Evolutionary conservation across 208 protist genomes (phyloP).

Genomic region (Leishmania gerbilli): DNA sequence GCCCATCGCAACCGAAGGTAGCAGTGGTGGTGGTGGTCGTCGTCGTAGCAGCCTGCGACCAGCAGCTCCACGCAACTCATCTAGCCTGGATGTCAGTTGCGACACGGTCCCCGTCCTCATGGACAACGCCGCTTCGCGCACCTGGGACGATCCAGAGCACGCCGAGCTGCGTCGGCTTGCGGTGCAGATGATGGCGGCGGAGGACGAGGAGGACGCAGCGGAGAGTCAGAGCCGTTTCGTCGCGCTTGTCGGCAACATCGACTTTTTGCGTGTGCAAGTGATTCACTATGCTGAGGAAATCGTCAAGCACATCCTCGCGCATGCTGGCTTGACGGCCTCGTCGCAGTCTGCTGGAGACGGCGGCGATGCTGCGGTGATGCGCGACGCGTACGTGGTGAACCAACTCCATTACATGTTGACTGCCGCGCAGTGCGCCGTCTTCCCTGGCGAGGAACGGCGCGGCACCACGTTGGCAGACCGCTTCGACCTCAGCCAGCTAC

Average conservation of each 20-base stretch:
- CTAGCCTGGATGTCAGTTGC: too few relatives aligned
- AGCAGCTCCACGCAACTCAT: neutral
- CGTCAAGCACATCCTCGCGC: slow-evolving; percentile 29
- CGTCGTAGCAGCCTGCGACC: neutral
- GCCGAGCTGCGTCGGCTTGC: slow-evolving; percentile 45
- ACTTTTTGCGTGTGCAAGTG: slow-evolving; percentile 73
- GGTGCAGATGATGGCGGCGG: slow-evolving; percentile 49
- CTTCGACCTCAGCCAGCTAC: slow-evolving; percentile 38
- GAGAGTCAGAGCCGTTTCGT: slow-evolving; percentile 67
- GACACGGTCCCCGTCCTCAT: neutral
- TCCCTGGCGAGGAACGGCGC: slow-evolving; percentile 25
- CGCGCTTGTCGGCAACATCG: slow-evolving; percentile 60
- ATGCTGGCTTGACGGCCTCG: slow-evolving; percentile 10
- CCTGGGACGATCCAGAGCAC: slow-evolving; percentile 9
- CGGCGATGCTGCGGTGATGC: slow-evolving; percentile 18
- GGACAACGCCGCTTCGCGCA: neutral
- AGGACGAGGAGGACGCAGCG: slow-evolving; percentile 59
- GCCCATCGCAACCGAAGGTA: neutral
- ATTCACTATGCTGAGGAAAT: slow-evolving; percentile 54
- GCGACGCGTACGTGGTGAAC: slow-evolving; percentile 27
- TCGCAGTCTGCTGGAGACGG: neutral
- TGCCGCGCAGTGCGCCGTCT: slow-evolving; percentile 16
- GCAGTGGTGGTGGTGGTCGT: neutral
- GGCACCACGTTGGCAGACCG: slow-evolving; percentile 34
- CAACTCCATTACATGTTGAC: slow-evolving; percentile 33